Conservation (phyloP, 1,284 basidiomycete species). For the Cutaneotrichosporon sp. region DNA sequence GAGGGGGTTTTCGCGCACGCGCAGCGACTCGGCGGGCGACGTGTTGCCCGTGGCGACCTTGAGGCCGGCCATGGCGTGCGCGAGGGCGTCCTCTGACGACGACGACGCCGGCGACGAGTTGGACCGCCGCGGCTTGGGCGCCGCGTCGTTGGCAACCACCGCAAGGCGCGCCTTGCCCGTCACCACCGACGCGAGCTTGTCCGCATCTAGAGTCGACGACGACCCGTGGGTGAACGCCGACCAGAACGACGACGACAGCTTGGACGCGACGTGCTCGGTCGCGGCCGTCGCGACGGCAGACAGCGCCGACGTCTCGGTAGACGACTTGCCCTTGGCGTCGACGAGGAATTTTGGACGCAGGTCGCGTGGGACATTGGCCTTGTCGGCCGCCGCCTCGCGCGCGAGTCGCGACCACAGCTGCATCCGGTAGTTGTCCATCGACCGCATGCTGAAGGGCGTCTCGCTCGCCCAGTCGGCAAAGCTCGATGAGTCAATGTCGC, state of each 20-base stretch:
- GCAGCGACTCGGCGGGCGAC: constrained; percentile 11
- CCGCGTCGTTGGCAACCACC: constrained; percentile 21
- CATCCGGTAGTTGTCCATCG: constrained; percentile 75
- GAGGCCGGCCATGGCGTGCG: constrained; percentile 30
- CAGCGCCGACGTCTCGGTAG: constrained; percentile 6
- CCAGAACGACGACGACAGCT: constrained; percentile 48
- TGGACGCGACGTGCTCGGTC: constrained; percentile 42
- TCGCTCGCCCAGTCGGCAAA: constrained; percentile 59
- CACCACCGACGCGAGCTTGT: constrained; percentile 49
- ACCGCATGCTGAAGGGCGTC: constrained; percentile 75
- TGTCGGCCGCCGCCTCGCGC: constrained; percentile 43
- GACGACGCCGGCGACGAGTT: neutral
- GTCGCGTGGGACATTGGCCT: constrained; percentile 32
- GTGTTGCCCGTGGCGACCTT: constrained; percentile 27
- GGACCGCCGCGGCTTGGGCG: neutral
- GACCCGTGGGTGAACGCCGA: constrained; percentile 43
- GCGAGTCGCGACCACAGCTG: constrained; percentile 82
- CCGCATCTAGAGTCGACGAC: constrained; percentile 34
- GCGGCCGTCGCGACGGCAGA: constrained; percentile 22
- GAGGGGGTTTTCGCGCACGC: constrained; percentile 29
- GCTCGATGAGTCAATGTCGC: constrained; percentile 55
- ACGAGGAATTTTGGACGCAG: constrained; percentile 47
- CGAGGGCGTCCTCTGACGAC: constrained; percentile 20
- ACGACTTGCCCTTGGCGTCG: constrained; percentile 16
- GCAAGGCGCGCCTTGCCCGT: constrained; percentile 45